Percentiles rank a stretch among this genome's conserved stretches.
phyloP scores from a whole-genome alignment of 2,329 filamentous ascomycete genomes.

The Trichophaea hybrida region DNA sequence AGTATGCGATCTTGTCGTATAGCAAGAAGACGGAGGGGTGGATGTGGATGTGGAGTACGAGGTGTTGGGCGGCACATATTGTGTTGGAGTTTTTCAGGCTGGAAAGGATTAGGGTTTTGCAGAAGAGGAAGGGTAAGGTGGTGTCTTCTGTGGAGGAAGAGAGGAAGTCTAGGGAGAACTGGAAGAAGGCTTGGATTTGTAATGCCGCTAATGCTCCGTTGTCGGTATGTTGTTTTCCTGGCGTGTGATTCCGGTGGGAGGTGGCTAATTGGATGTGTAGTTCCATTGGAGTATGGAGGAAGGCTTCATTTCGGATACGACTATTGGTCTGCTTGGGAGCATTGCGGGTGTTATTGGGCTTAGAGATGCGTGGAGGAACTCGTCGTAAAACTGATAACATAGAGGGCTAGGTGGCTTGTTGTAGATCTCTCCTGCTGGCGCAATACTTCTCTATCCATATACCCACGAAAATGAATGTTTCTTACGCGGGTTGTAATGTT shows the following conservation, averaged over 20 bases:
- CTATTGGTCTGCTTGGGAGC: conserved; percentile 45
- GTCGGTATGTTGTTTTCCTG: conserved; percentile 39
- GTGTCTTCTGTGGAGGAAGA: conserved; percentile 29
- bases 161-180: conserved; percentile 40
- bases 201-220: conserved; percentile 68
- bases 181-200: conserved; percentile 52
- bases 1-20: conserved; percentile 54
- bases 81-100: conserved; percentile 59
- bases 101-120: conserved; percentile 30
- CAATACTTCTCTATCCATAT: too few relatives aligned
- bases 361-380: conserved; percentile 35
- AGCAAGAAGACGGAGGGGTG: conserved; percentile 42
- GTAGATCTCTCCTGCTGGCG: too few relatives aligned
- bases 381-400: conserved; percentile 22
- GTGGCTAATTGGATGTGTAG: conserved; percentile 12
- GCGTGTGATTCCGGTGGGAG: background rate
- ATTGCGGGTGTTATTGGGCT: conserved; percentile 36
- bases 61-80: conserved; percentile 70
- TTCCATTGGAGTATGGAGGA: conserved; percentile 61
- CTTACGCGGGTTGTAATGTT: too few relatives aligned
- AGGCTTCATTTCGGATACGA: conserved; percentile 46
- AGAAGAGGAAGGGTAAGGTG: conserved; percentile 24
- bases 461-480: too few relatives aligned
- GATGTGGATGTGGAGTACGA: conserved; percentile 57
- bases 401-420: too few relatives aligned